Base-by-base conservation (phyloP, 306 rosid species). In the Astragalus glycyphyllos region DNA sequence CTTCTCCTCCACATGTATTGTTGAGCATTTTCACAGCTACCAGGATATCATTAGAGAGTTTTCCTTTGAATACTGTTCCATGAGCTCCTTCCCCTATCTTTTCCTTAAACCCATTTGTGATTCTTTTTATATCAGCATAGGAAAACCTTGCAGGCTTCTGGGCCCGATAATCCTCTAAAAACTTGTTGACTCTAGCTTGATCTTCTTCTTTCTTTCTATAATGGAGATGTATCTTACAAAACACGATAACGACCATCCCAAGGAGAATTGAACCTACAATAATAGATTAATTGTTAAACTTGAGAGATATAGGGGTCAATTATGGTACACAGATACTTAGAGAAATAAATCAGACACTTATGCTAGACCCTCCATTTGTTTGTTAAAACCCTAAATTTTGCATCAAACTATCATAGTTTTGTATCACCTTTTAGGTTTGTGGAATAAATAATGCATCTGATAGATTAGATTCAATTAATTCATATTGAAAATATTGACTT, bases 241-340 rank as follows among this genome's bases (percentile, higher is more conserved):
- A 8, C 1, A 57, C 14, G 4, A 14, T n/a, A 13, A 47, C 29
- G 6, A 65, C 8, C 9, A 45, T 26, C 57, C 8, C 57, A 13
- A 13, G 6, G 15, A 65, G 14, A 47, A 65, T 29, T 47, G 57
- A 65, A 65, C 71, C 71, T 65, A 8, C 31, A 63, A 63, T 11
- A 3, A 4, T 14, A 34, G 3, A n/a, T n/a, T n/a, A n/a, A n/a
- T n/a, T n/a, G n/a, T n/a, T n/a, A n/a, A n/a, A n/a, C n/a, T n/a
- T n/a, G n/a, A n/a, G n/a, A n/a, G n/a, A n/a, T n/a, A n/a, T n/a
- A n/a, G n/a, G n/a, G n/a, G n/a, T n/a, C n/a, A n/a, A n/a, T n/a
- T n/a, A n/a, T n/a, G n/a, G n/a, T n/a, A n/a, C n/a, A n/a, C n/a
- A n/a, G n/a, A n/a, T n/a, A n/a, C n/a, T n/a, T n/a, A n/a, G n/a